These are phyloP conservation scores for Crithidia fasciculata DNA, from an alignment of 208 protist genomes.

Conservation along the genomic window DNA sequence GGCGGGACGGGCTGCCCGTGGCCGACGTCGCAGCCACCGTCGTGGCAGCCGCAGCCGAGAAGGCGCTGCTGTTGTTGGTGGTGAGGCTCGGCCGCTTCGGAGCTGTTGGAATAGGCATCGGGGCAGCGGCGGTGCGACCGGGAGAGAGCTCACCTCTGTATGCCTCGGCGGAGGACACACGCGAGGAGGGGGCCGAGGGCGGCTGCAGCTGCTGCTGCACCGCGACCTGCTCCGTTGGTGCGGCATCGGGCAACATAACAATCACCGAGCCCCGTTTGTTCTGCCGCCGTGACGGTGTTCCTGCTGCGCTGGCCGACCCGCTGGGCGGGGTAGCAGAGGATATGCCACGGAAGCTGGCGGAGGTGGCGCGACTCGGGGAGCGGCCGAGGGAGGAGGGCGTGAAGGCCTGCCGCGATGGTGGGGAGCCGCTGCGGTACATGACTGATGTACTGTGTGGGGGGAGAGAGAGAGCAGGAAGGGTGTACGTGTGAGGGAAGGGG, in stretches of 20 bases:
- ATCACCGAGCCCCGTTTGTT: slow-evolving; percentile 15
- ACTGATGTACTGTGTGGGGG: not conserved
- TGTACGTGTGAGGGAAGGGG: too few species aligned
- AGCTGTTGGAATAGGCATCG: not conserved
- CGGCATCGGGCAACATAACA: slow-evolving; percentile 4
- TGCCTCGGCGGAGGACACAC: not conserved
- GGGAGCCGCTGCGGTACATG: not conserved
- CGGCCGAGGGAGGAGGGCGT: not conserved
- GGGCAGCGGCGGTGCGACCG: not conserved
- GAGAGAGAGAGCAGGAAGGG: too few species aligned
- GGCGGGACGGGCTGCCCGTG: not conserved
- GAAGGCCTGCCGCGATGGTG: not conserved
- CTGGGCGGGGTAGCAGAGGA: not conserved
- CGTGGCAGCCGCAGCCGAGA: not conserved
- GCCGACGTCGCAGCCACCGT: slow-evolving; percentile 1
- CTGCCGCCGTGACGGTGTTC: slow-evolving; percentile 2
- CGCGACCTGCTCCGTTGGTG: not conserved
- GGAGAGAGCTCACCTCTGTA: not conserved
- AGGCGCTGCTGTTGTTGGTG: not conserved
- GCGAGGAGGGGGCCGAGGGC: not conserved
- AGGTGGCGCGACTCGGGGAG: not conserved
- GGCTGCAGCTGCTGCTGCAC: not conserved
- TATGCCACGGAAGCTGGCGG: not conserved
- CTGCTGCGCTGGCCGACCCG: not conserved
- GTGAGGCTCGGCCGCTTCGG: slow-evolving; percentile 11